Conservation (phyloP, 306 rosid genomes). For the Notholithocarpus densiflorus region DNA sequence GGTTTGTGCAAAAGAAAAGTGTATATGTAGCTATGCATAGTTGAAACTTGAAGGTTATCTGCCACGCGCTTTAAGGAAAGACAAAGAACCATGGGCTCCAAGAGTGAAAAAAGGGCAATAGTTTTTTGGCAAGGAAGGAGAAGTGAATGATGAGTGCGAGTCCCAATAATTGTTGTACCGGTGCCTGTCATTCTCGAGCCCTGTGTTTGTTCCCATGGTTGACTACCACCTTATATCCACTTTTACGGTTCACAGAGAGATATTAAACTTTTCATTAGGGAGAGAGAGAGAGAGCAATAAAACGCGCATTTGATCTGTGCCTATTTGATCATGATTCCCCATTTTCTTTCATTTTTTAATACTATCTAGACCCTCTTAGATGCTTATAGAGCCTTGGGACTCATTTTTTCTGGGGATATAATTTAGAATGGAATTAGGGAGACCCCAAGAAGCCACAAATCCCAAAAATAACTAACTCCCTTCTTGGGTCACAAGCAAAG, state of each 20-base stretch:
- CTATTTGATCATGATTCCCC: not conserved
- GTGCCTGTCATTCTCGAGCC: slow-evolving; percentile 69
- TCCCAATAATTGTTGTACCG: slow-evolving; percentile 45
- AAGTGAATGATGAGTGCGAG: slow-evolving; percentile 30
- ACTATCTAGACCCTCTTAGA: not conserved
- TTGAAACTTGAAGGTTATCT: not conserved
- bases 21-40: not conserved
- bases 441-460: slow-evolving; percentile 37
- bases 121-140: not conserved
- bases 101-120: not conserved
- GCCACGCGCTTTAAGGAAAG: slow-evolving; percentile 12
- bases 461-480: slow-evolving; percentile 61
- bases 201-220: slow-evolving; percentile 71
- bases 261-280: not conserved
- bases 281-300: slow-evolving; percentile 5
- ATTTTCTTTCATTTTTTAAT: not conserved
- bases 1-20: no score
- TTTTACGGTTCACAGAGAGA: slow-evolving; percentile 5
- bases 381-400: slow-evolving; percentile 1
- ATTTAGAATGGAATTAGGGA: not conserved
- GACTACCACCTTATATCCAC: slow-evolving; percentile 37
- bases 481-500: slow-evolving; percentile 22
- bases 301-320: slow-evolving; percentile 13
- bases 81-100: not conserved
- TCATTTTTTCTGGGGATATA: not conserved